Percentiles rank a stretch among this genome's conserved stretches.
These are phyloP conservation scores for Phytophthora meadii DNA, from an alignment of 352 stramenopile species.

Conservation along the genomic window DNA sequence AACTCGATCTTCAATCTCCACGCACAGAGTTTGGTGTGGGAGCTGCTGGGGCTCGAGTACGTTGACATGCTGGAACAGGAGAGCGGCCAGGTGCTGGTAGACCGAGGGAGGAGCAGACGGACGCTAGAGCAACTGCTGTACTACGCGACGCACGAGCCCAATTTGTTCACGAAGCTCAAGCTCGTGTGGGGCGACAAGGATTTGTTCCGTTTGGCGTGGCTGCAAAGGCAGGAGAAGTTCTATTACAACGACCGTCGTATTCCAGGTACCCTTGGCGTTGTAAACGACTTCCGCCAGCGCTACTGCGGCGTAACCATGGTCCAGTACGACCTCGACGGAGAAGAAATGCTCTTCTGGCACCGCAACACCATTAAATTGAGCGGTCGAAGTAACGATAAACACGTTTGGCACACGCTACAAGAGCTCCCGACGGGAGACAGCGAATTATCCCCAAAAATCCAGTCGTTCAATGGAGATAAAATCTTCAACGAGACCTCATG, in stretches of 20 bases:
- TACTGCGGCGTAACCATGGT: constrained; percentile 63
- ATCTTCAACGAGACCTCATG: constrained; percentile 76
- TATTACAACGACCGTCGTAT: constrained; percentile 48
- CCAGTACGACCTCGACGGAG: constrained; percentile 51
- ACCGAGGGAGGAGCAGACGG: constrained; percentile 33
- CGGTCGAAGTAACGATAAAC: constrained; percentile 34
- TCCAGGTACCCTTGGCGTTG: constrained; percentile 48
- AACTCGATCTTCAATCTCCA: constrained; percentile 72
- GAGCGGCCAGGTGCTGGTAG: constrained; percentile 56
- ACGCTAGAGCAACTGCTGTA: constrained; percentile 58
- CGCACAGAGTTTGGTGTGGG: constrained; percentile 63
- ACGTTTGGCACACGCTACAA: constrained; percentile 58
- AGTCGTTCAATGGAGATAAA: constrained; percentile 63
- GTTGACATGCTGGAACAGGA: constrained; percentile 63
- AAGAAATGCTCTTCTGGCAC: constrained; percentile 55
- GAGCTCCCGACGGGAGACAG: constrained; percentile 38
- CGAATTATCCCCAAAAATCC: constrained; percentile 39
- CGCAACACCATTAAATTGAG: constrained; percentile 74
- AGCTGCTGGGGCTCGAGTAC: constrained; percentile 49
- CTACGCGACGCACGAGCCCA: constrained; percentile 50
- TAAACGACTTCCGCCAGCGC: constrained; percentile 42
- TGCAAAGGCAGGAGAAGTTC: constrained; percentile 39
- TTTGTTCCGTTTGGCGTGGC: constrained; percentile 61
- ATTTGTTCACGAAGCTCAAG: constrained; percentile 57
- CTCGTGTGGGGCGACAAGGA: constrained; percentile 69